A percentile compares a stretch with the other conserved stretches of the same genome.
These are phyloP conservation scores for Omphalotus guepiniiformis DNA, from an alignment of 768 basidiomycete species.

Conservation along the genomic window DNA sequence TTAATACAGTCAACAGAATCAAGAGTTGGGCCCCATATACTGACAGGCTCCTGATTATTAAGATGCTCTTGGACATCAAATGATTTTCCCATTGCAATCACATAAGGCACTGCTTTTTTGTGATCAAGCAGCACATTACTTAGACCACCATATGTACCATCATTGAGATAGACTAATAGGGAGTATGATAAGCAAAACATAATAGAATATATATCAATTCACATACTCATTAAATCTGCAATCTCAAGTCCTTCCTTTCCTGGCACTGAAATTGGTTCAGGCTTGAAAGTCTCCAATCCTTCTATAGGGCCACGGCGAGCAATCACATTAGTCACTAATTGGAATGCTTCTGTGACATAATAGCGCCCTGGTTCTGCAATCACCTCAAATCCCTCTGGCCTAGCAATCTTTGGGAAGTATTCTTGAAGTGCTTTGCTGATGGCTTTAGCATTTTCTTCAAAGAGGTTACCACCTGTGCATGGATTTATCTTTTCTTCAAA, in stretches of 20 bases:
- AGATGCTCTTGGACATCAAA: constrained; percentile 15
- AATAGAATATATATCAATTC: background rate
- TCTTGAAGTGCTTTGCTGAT: constrained; percentile 49
- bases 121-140: background rate
- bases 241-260: background rate
- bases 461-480: constrained; percentile 31
- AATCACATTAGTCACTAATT: constrained; percentile 68
- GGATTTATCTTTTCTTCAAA: constrained; percentile 47
- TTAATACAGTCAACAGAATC: constrained; percentile 74
- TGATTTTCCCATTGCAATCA: background rate
- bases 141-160: background rate
- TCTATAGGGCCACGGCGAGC: constrained; percentile 27
- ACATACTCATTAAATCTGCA: background rate
- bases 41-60: constrained; percentile 31
- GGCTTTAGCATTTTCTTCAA: constrained; percentile 53
- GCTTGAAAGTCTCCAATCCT: background rate
- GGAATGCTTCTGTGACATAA: constrained; percentile 67
- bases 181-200: background rate
- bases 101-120: background rate
- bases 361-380: constrained; percentile 75
- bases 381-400: constrained; percentile 52
- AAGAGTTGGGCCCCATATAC: constrained; percentile 78
- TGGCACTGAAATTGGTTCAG: too few relatives aligned
- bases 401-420: constrained; percentile 37
- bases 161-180: background rate